A percentile compares a stretch with the other conserved stretches of the same genome.
Conservation (phyloP, 495 filamentous ascomycete genomes). For the Platismatia glauca region DNA sequence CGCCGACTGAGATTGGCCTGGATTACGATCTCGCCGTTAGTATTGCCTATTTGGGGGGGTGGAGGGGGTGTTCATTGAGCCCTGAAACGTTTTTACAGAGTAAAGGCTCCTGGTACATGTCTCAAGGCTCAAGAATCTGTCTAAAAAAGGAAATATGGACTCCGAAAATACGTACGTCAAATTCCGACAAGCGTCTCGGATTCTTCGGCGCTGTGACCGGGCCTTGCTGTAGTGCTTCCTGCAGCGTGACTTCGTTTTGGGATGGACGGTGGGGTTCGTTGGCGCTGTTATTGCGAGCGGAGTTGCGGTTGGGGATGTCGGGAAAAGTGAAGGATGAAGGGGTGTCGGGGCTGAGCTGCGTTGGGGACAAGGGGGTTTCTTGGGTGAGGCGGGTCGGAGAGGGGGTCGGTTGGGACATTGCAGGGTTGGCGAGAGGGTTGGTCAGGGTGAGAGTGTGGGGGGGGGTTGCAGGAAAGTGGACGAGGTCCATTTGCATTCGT, state of each 20-base stretch:
- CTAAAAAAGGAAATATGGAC: no score
- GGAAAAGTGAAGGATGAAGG: neutral
- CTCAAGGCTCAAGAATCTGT: no score
- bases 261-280: neutral
- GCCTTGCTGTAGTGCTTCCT: neutral
- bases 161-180: no score
- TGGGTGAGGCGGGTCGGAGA: neutral
- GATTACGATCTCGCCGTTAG: no score
- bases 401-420: neutral
- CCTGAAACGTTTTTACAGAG: no score
- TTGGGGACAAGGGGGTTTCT: neutral
- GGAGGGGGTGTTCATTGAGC: no score
- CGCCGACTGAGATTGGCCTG: neutral
- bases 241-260: neutral
- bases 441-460: neutral
- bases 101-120: no score
- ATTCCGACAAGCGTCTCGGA: neutral
- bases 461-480: neutral
- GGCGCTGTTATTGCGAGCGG: neutral
- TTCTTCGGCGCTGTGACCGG: neutral
- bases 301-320: neutral
- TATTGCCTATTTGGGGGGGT: no score
- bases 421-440: neutral
- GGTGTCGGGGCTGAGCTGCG: neutral
- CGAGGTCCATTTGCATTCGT: neutral